Base-by-base conservation (phyloP, 2,329 filamentous ascomycete species). In the Aspergillus fructus region DNA sequence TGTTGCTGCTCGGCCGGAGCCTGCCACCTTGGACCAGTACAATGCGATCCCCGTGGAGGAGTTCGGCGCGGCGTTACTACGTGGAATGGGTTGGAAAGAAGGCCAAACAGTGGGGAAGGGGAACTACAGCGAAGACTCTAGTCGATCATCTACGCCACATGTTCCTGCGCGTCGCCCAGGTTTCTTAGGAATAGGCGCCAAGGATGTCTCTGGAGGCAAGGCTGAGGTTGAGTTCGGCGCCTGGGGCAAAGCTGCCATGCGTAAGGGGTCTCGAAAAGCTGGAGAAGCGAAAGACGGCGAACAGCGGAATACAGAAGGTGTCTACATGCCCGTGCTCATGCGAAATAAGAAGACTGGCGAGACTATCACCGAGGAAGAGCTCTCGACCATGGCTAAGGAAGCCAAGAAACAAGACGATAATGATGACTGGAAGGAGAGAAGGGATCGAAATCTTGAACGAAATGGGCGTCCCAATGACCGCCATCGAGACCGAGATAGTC, bases 41-140 rank as follows among this genome's bases (percentile, higher is more conserved):
- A 88, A 89, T 58, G 87, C 89, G 12, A 89, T 96, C 60, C 93
- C 94, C 0, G 91, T 97, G 15, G 93, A 97, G 65, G 92, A 97
- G 66, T 99, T 97, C 64, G 94, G 94, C 7, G 89, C 92, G 17
- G 92, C 93, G 0, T 81, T 97, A 62, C 81, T 99, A 37, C 86
- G 93, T 33, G 92, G 93, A 9, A 97, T 97, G 90, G 94, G 94
- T 8, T 97, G 93, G 93, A 92, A 97, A 68, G 85, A 87, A 62
- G 85, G 82, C 17, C 80, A 85, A 61, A 76, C 78, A 40, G 79
- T 86, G 51, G 79, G 88, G 76, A 73, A 68, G 61, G 83, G 86
- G 54, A 78, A 81, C 23, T 78, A 83, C 54, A 74, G 53, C 37
- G 65, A 74, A 58, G 63, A 69, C 37, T 61, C 66, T 60, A 76